These are phyloP conservation scores for Evansstolkia leycettana DNA, from an alignment of 495 filamentous ascomycete genomes.

Conservation along the genomic window DNA sequence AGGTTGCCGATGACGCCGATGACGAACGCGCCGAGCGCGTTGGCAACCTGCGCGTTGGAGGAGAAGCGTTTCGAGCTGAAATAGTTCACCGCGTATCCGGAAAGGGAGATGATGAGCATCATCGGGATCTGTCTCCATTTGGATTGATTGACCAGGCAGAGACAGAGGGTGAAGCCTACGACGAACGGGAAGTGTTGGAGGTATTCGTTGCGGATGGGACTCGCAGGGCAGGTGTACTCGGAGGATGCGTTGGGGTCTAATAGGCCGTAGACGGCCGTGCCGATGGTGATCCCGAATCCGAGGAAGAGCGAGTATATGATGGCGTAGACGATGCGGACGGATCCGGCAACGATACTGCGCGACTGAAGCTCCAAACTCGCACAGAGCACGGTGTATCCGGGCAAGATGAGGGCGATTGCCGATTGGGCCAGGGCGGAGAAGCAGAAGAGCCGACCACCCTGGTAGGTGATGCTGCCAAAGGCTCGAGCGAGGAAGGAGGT, in stretches of 20 bases:
- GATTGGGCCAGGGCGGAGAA: conserved; percentile 89
- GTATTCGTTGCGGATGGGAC: conserved; percentile 39
- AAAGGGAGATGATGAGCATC: conserved; percentile 73
- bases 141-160: conserved; percentile 78
- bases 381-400: conserved; percentile 76
- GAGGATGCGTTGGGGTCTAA: conserved; percentile 65
- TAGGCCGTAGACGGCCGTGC: conserved; percentile 78
- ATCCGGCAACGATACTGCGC: conserved; percentile 73
- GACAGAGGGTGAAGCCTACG: conserved; percentile 64
- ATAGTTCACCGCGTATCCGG: conserved; percentile 80
- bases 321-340: conserved; percentile 90
- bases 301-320: conserved; percentile 93
- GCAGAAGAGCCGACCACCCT: conserved; percentile 59
- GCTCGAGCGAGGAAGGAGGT: conserved; percentile 84
- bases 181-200: conserved; percentile 58
- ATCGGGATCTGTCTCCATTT: conserved; percentile 82
- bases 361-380: conserved; percentile 82
- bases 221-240: conserved; percentile 50
- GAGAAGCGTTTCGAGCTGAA: conserved; percentile 61
- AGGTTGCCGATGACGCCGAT: conserved; percentile 81
- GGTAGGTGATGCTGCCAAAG: conserved; percentile 64
- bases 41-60: conserved; percentile 67
- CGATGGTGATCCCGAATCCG: conserved; percentile 94
- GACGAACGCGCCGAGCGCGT: conserved; percentile 73
- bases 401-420: conserved; percentile 83